Conservation (phyloP, 495 filamentous ascomycete genomes). For the Podospora australis region DNA sequence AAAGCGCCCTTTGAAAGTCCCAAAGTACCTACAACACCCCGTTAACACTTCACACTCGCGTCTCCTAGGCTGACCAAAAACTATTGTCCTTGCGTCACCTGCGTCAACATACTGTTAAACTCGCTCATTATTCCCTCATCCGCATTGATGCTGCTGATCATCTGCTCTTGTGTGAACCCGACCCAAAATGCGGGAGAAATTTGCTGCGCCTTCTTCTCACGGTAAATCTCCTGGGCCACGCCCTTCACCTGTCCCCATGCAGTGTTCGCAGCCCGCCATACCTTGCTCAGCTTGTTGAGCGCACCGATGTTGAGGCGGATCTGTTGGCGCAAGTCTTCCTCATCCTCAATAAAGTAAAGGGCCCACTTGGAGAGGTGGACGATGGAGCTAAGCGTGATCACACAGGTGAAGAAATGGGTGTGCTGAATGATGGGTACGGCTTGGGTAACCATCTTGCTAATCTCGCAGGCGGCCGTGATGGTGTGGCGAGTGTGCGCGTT, state of each 20-base stretch:
- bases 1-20: not conserved
- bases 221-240: conserved; percentile 61
- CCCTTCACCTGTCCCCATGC: conserved; percentile 69
- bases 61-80: not conserved
- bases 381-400: conserved; percentile 62
- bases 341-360: conserved; percentile 47
- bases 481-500: conserved; percentile 76
- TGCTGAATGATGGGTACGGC: conserved; percentile 66
- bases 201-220: conserved; percentile 49
- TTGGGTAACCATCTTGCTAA: conserved; percentile 71
- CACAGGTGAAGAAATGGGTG: conserved; percentile 85
- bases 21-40: no score
- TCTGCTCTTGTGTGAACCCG: conserved; percentile 46
- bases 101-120: conserved; percentile 30
- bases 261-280: conserved; percentile 71
- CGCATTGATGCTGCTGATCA: conserved; percentile 46
- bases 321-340: conserved; percentile 69
- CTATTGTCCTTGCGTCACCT: conserved; percentile 6
- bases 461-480: conserved; percentile 66
- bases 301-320: conserved; percentile 78
- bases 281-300: conserved; percentile 62
- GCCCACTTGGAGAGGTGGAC: conserved; percentile 59
- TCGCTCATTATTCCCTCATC: conserved; percentile 51
- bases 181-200: conserved; percentile 46
- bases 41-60: not conserved